phyloP scores from a whole-genome alignment of 345 rosid genomes.

The Linum tenue region DNA sequence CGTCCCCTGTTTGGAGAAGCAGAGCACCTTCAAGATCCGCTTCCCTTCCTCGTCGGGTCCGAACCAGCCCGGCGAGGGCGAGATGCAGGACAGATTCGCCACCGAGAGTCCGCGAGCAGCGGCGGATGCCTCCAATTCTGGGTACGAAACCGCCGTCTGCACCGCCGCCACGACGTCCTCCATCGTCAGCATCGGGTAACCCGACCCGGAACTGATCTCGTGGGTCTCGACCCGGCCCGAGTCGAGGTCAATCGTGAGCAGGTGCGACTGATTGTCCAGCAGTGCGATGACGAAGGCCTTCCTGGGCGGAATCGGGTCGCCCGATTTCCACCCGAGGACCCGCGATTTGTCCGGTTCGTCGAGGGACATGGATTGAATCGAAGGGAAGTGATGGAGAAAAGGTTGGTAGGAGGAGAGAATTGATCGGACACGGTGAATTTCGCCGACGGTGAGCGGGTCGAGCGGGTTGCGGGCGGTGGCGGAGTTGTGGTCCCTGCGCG shows the following conservation, averaged over 20 bases:
- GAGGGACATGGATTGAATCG: constrained; percentile 31
- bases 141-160: constrained; percentile 25
- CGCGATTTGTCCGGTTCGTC: constrained; percentile 41
- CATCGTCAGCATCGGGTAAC: constrained; percentile 35
- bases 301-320: constrained; percentile 30
- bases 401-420: constrained; percentile 26
- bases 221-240: constrained; percentile 24
- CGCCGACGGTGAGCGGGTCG: constrained; percentile 42
- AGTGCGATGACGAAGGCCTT: constrained; percentile 32
- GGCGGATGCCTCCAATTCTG: constrained; percentile 29
- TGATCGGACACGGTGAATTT: constrained; percentile 32
- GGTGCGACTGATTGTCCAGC: constrained; percentile 22
- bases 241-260: constrained; percentile 33
- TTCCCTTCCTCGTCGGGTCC: constrained; percentile 42
- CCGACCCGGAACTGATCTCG: constrained; percentile 20
- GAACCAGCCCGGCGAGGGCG: constrained; percentile 42
- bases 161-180: constrained; percentile 23
- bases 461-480: constrained; percentile 35
- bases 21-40: constrained; percentile 32
- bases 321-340: constrained; percentile 34
- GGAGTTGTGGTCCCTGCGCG: neutral
- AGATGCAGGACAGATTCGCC: constrained; percentile 27
- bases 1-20: constrained; percentile 25
- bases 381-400: constrained; percentile 14
- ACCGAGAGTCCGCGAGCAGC: constrained; percentile 24